Evolutionary conservation across 2,329 filamentous ascomycete species (phyloP), one percentile per base, ranked within the genome.

Genomic region (Aureobasidium uvarum): DNA sequence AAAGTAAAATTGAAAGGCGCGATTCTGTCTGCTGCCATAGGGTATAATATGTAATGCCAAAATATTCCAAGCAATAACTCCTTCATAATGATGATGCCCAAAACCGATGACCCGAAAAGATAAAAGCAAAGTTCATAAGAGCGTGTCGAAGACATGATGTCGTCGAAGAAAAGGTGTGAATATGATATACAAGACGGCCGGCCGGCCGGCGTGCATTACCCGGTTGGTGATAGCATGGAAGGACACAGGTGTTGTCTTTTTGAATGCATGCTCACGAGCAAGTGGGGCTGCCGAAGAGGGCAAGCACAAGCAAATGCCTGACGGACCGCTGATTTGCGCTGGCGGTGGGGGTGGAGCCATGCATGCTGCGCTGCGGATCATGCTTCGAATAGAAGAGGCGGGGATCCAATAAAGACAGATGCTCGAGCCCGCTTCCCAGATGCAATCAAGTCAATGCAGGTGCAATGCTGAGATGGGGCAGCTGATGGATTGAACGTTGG

Each of bases 311-410:
- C 58, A 51, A 14, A 31, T 51, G 45, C 38, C 45, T 43, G 48
- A 10, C 41, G 46, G 25, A 38, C 46, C 60, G 48, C 48, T 63
- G 60, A 52, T 54, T 36, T 63, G 48, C 39, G 6, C 36, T 33
- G 60, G 48, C 48, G 48, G 60, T 38, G 60, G 48, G 43, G 46
- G 45, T 62, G 45, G 33, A 52, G 45, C 43, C 45, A 51, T 62
- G 58, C 45, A 62, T 46, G 45, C 60, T 41, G 48, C 33, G 45
- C 59, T 43, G 48, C 36, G 59, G 59, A 41, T 63, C 60, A 54
- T 63, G 60, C 60, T 63, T 63, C 60, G n/a, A 25, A 63, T 54
- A 43, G 60, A 54, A 54, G 46, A 45, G 48, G 48, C 14, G 59
- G 45, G 38, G 36, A 54, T 54, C 38, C 60, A 54, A 63, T 43